Evolutionary conservation across 164 flowering plant species (phyloP).

Genomic region (Houttuynia cordata): DNA sequence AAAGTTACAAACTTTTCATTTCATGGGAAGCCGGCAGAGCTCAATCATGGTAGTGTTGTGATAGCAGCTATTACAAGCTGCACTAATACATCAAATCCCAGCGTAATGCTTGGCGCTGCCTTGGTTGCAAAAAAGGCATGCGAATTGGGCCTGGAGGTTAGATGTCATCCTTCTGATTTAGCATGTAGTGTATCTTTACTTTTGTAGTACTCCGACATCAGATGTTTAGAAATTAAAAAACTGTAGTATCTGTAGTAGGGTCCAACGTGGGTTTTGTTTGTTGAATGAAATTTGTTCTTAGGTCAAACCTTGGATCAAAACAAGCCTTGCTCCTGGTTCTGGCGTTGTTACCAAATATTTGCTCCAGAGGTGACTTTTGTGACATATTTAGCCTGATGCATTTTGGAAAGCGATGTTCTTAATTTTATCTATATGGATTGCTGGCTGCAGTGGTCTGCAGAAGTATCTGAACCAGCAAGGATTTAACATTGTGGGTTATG

Average conservation of each 20-base stretch:
- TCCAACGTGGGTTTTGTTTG: not conserved
- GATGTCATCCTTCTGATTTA: conserved; percentile 4
- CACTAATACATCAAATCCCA: conserved; percentile 87
- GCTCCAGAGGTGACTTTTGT: conserved; percentile 38
- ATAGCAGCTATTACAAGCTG: conserved; percentile 93
- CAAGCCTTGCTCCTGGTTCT: conserved; percentile 89
- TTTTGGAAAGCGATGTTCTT: not conserved
- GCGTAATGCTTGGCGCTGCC: conserved; percentile 95
- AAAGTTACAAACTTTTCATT: conserved; percentile 58
- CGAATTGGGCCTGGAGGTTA: conserved; percentile 73
- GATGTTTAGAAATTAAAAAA: not conserved
- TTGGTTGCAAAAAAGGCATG: conserved; percentile 85
- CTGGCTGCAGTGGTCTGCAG: conserved; percentile 51
- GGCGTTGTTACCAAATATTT: conserved; percentile 86
- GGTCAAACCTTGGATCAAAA: conserved; percentile 88
- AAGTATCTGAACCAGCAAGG: conserved; percentile 65
- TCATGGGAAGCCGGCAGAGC: conserved; percentile 60
- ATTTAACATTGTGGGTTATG: conserved; percentile 76
- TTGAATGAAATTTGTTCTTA: conserved; percentile 9
- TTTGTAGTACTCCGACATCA: not conserved
- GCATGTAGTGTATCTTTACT: too few species aligned
- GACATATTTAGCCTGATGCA: not conserved
- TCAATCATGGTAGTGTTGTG: conserved; percentile 80
- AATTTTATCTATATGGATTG: not conserved
- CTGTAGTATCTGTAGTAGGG: not conserved